These are phyloP conservation scores for Pyrenochaeta sp. DNA, from an alignment of 2,329 filamentous ascomycete species.

Conservation along the genomic window DNA sequence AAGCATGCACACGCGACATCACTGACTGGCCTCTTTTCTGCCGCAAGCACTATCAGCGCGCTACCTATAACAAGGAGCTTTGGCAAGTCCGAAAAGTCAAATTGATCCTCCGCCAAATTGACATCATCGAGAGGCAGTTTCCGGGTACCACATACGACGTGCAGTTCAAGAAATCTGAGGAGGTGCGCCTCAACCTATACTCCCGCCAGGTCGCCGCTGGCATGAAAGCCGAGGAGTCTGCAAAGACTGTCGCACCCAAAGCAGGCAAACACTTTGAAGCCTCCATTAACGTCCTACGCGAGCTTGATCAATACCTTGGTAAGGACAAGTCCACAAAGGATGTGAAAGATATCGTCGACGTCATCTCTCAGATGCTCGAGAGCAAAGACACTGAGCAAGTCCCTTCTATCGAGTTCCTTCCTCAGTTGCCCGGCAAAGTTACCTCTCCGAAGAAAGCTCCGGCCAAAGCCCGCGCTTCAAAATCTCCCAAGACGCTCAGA, in stretches of 20 bases:
- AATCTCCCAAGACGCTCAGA: slow-evolving; percentile 15
- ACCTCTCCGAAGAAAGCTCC: slow-evolving; percentile 17
- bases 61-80: slow-evolving; percentile 45
- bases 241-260: slow-evolving; percentile 15
- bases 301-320: slow-evolving; percentile 36
- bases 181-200: slow-evolving; percentile 42
- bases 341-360: slow-evolving; percentile 29
- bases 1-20: slow-evolving; percentile 44
- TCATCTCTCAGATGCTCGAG: slow-evolving; percentile 41
- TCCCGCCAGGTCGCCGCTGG: slow-evolving; percentile 31
- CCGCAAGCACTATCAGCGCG: slow-evolving; percentile 53
- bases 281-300: slow-evolving; percentile 43
- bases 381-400: slow-evolving; percentile 35
- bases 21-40: slow-evolving; percentile 47
- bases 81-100: slow-evolving; percentile 47
- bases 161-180: slow-evolving; percentile 47
- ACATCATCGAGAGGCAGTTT: slow-evolving; percentile 38
- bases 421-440: slow-evolving; percentile 28
- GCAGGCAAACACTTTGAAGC: slow-evolving; percentile 41
- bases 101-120: slow-evolving; percentile 45
- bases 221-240: slow-evolving; percentile 12
- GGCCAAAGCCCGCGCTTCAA: slow-evolving; percentile 12
- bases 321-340: slow-evolving; percentile 25
- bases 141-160: slow-evolving; percentile 45
- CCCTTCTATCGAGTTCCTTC: slow-evolving; percentile 44